Evolutionary conservation across 2,329 filamentous ascomycete genomes (phyloP).

Genomic region (Arthroderma sp.): DNA sequence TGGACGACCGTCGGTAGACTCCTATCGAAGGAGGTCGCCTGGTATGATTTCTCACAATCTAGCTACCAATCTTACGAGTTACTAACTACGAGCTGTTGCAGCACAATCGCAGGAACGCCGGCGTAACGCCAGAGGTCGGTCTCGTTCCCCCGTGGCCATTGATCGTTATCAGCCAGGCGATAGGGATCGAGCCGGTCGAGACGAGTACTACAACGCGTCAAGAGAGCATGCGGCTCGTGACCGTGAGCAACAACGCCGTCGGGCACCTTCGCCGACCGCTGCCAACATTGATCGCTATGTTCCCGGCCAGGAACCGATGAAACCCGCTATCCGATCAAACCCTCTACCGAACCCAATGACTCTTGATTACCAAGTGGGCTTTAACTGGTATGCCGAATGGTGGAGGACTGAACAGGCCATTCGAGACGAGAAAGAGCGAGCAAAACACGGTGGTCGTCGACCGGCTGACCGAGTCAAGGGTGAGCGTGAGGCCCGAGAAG

Average conservation of each 20-base stretch:
- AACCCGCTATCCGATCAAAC: slow-evolving; percentile 41
- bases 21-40: slow-evolving; percentile 34
- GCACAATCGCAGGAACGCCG: slow-evolving; percentile 28
- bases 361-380: slow-evolving; percentile 54
- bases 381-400: slow-evolving; percentile 57
- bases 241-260: slow-evolving; percentile 42
- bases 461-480: slow-evolving; percentile 44
- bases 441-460: slow-evolving; percentile 45
- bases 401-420: slow-evolving; percentile 51
- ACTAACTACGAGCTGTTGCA: slow-evolving; percentile 10
- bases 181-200: slow-evolving; percentile 35
- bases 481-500: slow-evolving; percentile 49
- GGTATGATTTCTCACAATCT: slow-evolving; percentile 20
- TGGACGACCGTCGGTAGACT: slow-evolving; percentile 23
- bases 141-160: slow-evolving; percentile 48
- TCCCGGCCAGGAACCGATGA: slow-evolving; percentile 44
- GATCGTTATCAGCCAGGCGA: slow-evolving; percentile 51
- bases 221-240: slow-evolving; percentile 34
- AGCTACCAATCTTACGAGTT: neutral
- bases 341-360: slow-evolving; percentile 48
- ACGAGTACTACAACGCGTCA: slow-evolving; percentile 42
- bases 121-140: slow-evolving; percentile 36
- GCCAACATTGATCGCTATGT: slow-evolving; percentile 53
- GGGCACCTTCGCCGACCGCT: slow-evolving; percentile 44
- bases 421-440: slow-evolving; percentile 50